Percentiles rank a stretch among this genome's conserved stretches.
phyloP scores from a whole-genome alignment of 768 basidiomycete genomes.

The Fomitopsis pulvina region DNA sequence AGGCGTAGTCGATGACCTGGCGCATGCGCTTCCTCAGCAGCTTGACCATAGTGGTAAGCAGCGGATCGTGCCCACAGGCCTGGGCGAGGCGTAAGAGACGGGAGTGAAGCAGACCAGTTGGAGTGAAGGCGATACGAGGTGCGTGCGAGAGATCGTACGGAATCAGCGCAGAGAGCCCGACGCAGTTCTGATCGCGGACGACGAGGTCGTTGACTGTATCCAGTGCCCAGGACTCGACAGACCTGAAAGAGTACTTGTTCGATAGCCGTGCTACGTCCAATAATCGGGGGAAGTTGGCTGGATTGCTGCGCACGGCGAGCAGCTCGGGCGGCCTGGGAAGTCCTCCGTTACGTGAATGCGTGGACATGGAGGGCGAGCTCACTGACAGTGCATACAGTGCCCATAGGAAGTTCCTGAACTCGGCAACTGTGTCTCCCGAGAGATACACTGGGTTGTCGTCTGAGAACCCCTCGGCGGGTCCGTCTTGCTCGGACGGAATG shows the following conservation, averaged over 20 bases:
- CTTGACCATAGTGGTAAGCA: constrained; percentile 53
- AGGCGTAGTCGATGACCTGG: constrained; percentile 57
- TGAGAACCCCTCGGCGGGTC: constrained; percentile 54
- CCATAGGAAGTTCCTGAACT: constrained; percentile 73
- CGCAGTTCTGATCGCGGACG: constrained; percentile 48
- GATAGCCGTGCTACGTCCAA: constrained; percentile 60
- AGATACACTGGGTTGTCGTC: constrained; percentile 63
- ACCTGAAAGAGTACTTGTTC: constrained; percentile 72
- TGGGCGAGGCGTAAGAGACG: constrained; percentile 55
- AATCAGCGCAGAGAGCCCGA: constrained; percentile 32
- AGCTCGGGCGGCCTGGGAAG: constrained; percentile 55
- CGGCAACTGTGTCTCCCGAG: constrained; percentile 51
- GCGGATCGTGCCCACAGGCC: constrained; percentile 52
- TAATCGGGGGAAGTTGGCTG: constrained; percentile 45
- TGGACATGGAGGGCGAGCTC: not conserved
- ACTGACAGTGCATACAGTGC: constrained; percentile 70
- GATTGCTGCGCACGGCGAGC: constrained; percentile 36
- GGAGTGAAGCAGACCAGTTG: constrained; percentile 25
- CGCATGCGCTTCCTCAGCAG: constrained; percentile 58
- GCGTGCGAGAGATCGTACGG: constrained; percentile 23
- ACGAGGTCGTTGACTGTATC: constrained; percentile 68
- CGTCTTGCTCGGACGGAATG: constrained; percentile 11
- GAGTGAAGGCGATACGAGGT: constrained; percentile 24
- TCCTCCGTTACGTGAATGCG: not conserved
- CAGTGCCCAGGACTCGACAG: constrained; percentile 67